phyloP scores from a whole-genome alignment of 352 stramenopile genomes.

The Saprolegnia diclina region DNA sequence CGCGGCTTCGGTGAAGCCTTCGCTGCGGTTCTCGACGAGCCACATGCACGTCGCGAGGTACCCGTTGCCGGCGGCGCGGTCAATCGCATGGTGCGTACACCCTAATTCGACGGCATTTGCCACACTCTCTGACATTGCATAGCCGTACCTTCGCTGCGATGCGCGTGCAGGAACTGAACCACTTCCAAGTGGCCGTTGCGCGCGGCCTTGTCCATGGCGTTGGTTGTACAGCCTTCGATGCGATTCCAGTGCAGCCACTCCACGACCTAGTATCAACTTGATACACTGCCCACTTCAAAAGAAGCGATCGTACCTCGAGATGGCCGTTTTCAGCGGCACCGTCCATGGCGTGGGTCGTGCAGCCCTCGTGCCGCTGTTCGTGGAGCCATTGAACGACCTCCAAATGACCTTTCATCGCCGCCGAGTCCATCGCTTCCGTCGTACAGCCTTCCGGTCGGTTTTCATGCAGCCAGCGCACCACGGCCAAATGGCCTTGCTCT shows the following conservation, averaged over 20 bases:
- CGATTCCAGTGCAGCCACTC: constrained; percentile 33
- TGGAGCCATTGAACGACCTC: constrained; percentile 30
- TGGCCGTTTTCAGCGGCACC: constrained; percentile 23
- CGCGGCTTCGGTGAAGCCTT: constrained; percentile 26
- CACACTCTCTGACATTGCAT: constrained; percentile 19
- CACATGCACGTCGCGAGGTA: constrained; percentile 29
- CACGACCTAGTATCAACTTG: constrained; percentile 3
- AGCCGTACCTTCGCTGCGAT: constrained; percentile 19
- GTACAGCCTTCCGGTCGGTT: constrained; percentile 11
- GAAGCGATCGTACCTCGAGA: constrained; percentile 24
- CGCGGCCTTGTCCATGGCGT: constrained; percentile 30
- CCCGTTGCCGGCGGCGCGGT: constrained; percentile 27
- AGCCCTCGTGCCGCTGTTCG: constrained; percentile 18
- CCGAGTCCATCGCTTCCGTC: constrained; percentile 25
- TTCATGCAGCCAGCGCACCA: constrained; percentile 34
- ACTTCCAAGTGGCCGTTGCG: constrained; percentile 30
- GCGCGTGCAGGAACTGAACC: constrained; percentile 32
- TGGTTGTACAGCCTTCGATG: constrained; percentile 23
- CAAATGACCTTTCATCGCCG: constrained; percentile 29
- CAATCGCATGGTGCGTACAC: constrained; percentile 25
- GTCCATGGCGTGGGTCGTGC: constrained; percentile 25
- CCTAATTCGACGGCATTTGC: constrained; percentile 30
- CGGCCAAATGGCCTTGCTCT: constrained; percentile 35
- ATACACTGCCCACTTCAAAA: no score
- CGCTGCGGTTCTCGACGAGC: constrained; percentile 28